Evolutionary conservation across 306 rosid genomes (phyloP).

Genomic region (Oxytropis ochrocephala): DNA sequence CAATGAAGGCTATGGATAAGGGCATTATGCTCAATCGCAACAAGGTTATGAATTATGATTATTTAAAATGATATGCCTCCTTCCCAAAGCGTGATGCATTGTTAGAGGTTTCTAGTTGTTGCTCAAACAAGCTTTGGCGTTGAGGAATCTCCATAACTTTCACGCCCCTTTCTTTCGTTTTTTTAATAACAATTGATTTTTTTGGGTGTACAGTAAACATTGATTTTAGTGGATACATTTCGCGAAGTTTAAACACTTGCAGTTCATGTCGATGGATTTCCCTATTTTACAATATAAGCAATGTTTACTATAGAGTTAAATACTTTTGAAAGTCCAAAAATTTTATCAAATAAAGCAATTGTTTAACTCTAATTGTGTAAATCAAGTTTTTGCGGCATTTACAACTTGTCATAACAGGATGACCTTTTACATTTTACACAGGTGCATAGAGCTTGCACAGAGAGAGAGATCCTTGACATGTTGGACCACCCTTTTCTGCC

Average conservation of each 20-base stretch:
- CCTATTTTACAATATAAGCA: background rate
- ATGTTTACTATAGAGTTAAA: background rate
- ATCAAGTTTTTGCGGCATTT: conserved; percentile 9
- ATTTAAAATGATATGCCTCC: background rate
- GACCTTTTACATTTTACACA: conserved; percentile 23
- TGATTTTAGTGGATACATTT: too few relatives aligned
- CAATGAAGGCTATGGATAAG: conserved; percentile 99
- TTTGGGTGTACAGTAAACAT: too few relatives aligned
- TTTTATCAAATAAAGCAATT: background rate
- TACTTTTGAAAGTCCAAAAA: background rate
- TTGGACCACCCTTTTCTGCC: conserved; percentile 99
- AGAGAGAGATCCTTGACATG: conserved; percentile 93
- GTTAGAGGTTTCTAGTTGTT: too few relatives aligned
- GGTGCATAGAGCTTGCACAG: conserved; percentile 99
- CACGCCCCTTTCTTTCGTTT: too few relatives aligned
- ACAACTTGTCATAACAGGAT: background rate
- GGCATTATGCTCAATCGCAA: conserved; percentile 85
- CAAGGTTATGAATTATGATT: conserved; percentile 48
- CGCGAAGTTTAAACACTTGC: too few relatives aligned
- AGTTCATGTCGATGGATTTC: background rate
- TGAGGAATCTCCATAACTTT: too few relatives aligned
- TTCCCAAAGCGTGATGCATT: too few relatives aligned
- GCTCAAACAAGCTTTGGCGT: too few relatives aligned
- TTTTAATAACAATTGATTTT: too few relatives aligned
- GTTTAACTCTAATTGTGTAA: background rate